Evolutionary conservation across 768 basidiomycete genomes (phyloP).

Genomic region (Leucosporidium creatinivorum): DNA sequence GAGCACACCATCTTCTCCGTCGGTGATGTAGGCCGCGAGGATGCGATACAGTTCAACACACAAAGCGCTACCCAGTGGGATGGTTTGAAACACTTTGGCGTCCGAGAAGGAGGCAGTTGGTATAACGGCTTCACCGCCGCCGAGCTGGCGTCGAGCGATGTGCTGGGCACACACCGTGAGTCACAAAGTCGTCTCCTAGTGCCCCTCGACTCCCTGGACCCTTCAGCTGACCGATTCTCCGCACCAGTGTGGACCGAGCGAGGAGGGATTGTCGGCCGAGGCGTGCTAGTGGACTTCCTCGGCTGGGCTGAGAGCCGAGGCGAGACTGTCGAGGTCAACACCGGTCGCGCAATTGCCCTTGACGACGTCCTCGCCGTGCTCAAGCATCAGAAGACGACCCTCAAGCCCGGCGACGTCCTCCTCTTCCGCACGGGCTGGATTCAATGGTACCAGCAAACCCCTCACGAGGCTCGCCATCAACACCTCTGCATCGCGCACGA

Average conservation of each 20-base stretch:
- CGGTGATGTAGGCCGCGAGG: background rate
- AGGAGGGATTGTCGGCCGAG: conserved; percentile 6
- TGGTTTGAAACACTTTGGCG: background rate
- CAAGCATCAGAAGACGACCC: background rate
- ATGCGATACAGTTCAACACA: background rate
- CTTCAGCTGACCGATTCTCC: background rate
- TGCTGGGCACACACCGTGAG: background rate
- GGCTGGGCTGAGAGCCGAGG: background rate
- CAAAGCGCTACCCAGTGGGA: background rate
- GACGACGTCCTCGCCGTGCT: background rate
- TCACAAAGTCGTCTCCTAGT: too few species aligned
- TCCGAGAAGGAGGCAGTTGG: background rate
- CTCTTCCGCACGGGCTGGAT: conserved; percentile 1
- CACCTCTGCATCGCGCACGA: background rate
- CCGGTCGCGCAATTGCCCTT: background rate
- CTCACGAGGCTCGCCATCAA: background rate
- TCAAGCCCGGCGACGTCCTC: conserved; percentile 1
- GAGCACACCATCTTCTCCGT: background rate
- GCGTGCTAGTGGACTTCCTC: conserved; percentile 3
- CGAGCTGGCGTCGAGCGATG: background rate
- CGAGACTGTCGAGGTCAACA: background rate
- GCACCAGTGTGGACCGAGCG: background rate
- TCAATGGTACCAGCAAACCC: background rate
- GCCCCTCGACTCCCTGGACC: too few species aligned
- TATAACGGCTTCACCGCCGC: background rate